Evolutionary conservation across 352 stramenopile species (phyloP), one percentile per base, ranked within the genome.

Genomic region (Phytophthora rubi): DNA sequence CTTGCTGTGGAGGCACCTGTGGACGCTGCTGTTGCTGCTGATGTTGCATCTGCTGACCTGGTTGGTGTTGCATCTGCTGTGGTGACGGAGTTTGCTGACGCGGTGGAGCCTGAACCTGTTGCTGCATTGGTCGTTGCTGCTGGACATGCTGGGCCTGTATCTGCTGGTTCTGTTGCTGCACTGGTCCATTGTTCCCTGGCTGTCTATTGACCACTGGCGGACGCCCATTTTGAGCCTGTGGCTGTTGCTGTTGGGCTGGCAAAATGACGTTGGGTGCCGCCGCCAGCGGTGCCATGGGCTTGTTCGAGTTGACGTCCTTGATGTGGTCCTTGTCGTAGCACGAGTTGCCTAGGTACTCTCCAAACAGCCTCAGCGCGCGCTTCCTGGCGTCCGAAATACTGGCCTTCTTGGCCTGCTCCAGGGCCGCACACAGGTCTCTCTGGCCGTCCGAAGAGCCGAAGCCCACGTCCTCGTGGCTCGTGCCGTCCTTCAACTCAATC

Each of bases 301-400:
- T 69, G 54, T 90, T 93, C 12, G 88, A 84, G 32, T 85, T 79
- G 0, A 94, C 87, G 32, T 91, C 87, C 42, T 88, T 88, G 51
- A 94, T 94, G 28, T 94, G 86, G 53, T 96, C 86, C n/a, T 81
- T 81, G 49, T 96, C 89, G 53, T 96, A 96, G 75, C 87, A 95
- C 18, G 89, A 96, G 52, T 96, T 96, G 12, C 89, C 89, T 7
- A 96, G 55, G 54, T 93, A 94, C 66, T 96, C 89, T 35, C 89
- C 89, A 77, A 96, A 96, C 3, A 96, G 66, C 6, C 89, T 80
- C 33, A 96, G 63, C 6, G 87, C 85, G 39, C 89, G 77, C 67
- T 96, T 96, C 16, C 89, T 74, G 1, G 85, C 89, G 70, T 96
- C 89, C 5, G 89, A 96, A 32, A 96, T 91, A 60, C 87, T 95